phyloP scores from a whole-genome alignment of 805 yeast genomes.

The Wickerhamiella alocasiicola region DNA sequence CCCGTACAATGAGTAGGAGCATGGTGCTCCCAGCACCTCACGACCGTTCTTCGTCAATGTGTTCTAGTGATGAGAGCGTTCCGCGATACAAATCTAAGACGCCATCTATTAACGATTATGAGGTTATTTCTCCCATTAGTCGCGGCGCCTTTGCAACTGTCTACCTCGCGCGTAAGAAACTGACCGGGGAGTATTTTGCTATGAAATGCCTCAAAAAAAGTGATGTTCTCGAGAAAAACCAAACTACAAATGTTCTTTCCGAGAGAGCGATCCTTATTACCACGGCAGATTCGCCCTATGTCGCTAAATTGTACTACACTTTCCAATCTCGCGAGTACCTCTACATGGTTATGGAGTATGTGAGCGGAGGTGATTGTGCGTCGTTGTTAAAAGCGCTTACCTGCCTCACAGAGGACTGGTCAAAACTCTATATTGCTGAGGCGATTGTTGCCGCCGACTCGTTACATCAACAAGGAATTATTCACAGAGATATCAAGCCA shows the following conservation, averaged over 20 bases:
- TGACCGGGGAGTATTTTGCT: constrained; percentile 92
- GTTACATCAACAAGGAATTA: constrained; percentile 75
- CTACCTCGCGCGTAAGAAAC: constrained; percentile 64
- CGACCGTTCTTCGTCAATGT: constrained; percentile 6
- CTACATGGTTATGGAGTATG: constrained; percentile 89
- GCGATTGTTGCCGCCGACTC: constrained; percentile 83
- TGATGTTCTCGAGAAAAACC: constrained; percentile 96
- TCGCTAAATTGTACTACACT: constrained; percentile 75
- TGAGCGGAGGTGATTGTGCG: constrained; percentile 93
- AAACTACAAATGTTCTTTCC: constrained; percentile 83
- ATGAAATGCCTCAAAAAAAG: constrained; percentile 82
- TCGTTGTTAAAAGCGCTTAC: constrained; percentile 74
- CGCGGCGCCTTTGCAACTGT: constrained; percentile 98
- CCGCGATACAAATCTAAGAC: constrained; percentile 1
- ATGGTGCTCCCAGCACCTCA: background rate
- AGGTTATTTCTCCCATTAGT: constrained; percentile 81
- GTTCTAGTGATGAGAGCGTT: constrained; percentile 4
- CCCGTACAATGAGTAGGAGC: constrained; percentile 4
- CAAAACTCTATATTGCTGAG: constrained; percentile 70
- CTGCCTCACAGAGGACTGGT: constrained; percentile 73
- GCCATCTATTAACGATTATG: constrained; percentile 60
- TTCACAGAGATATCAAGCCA: constrained; percentile 92
- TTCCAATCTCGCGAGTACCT: constrained; percentile 81
- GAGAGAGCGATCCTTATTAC: constrained; percentile 98
- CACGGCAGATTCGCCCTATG: constrained; percentile 71